These are phyloP conservation scores for Lecanoromycetidae sp. DNA, from an alignment of 2,329 filamentous ascomycete genomes.

Conservation along the genomic window DNA sequence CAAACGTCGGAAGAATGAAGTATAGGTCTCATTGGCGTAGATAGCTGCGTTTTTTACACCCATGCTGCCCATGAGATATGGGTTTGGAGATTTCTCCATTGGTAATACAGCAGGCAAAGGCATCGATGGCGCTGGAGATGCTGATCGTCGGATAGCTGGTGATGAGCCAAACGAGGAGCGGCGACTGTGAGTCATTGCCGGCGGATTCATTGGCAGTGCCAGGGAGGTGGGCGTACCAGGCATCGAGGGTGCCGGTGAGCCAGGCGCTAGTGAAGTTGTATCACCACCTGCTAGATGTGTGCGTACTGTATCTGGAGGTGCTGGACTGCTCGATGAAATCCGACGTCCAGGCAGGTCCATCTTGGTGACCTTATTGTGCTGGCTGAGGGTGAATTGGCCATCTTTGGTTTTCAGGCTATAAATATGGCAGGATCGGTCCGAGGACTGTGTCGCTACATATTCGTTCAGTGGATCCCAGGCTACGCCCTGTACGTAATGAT, in stretches of 20 bases:
- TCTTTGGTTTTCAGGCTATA: slow-evolving; percentile 95
- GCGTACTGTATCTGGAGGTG: slow-evolving; percentile 68
- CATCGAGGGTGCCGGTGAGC: slow-evolving; percentile 78
- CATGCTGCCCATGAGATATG: slow-evolving; percentile 48
- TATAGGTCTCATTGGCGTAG: slow-evolving; percentile 93
- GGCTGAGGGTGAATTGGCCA: slow-evolving; percentile 74
- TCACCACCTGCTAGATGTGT: slow-evolving; percentile 51
- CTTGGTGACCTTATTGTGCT: slow-evolving; percentile 70
- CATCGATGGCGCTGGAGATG: slow-evolving; percentile 84
- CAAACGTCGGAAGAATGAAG: slow-evolving; percentile 87
- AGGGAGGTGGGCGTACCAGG: slow-evolving; percentile 87
- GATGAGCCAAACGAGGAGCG: slow-evolving; percentile 83
- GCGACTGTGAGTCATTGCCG: slow-evolving; percentile 78
- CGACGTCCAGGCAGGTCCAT: slow-evolving; percentile 87
- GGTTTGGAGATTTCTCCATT: slow-evolving; percentile 76
- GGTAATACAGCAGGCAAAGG: slow-evolving; percentile 93
- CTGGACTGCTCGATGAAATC: slow-evolving; percentile 84
- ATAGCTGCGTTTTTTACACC: slow-evolving; percentile 75
- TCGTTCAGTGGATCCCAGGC: slow-evolving; percentile 98
- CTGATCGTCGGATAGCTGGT: slow-evolving; percentile 68
- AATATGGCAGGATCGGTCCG: slow-evolving; percentile 93
- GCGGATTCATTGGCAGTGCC: slow-evolving; percentile 90
- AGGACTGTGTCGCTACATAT: slow-evolving; percentile 95
- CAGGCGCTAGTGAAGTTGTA: slow-evolving; percentile 44
- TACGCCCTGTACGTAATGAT: slow-evolving; percentile 95